Base-by-base conservation (phyloP, 2,329 filamentous ascomycete species). In the Ceratocystis destructans region DNA sequence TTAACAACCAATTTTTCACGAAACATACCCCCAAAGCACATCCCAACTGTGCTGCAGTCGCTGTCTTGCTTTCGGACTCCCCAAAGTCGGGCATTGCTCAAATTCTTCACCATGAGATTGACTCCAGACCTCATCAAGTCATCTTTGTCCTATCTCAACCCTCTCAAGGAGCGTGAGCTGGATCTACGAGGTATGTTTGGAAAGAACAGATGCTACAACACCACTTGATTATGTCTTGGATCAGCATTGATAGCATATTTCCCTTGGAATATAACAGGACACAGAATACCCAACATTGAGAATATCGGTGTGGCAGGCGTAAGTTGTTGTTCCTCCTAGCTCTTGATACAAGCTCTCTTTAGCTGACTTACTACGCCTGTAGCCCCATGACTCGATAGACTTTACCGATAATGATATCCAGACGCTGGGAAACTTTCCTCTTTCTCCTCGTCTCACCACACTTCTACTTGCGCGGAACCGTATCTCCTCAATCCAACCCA, bases 161-260 rank as follows among this genome's bases (percentile, higher is more conserved):
- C 93, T 76, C 84, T 99, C 77, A 96, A 94, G 80, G 94, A 99
- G 83, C 90, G 94, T 78, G 94, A 99, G 84, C 86, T 99, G 77
- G 92, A 97, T 82, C 90, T 99, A 73, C 87, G 94, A 96, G 94
- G 94, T 97, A 89, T 86, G 91, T 83, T 78, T 78, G 88, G 88
- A 90, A 96, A 90, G 90, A 86, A 82, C 89, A 93, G 91, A 94
- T 96, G 85, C 90, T 96, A 89, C 89, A 91, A 68, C 89, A 91
- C 85, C 84, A 68, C 72, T 74, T 74, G 73, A 74, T 75, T 71
- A 68, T 85, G 73, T 75, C 75, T 77, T 64, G 75, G 75, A 86
- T 83, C 88, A 89, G 82, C 84, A 84, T 93, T 94, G 87, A 95
- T 92, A 88, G 79, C 84, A 82, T 82, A 79, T 77, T 62, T 44